Evolutionary conservation across 192 early-diverging fungal genomes (phyloP), one percentile per base, ranked within the genome.

Genomic region (Backusella tarrabulga): DNA sequence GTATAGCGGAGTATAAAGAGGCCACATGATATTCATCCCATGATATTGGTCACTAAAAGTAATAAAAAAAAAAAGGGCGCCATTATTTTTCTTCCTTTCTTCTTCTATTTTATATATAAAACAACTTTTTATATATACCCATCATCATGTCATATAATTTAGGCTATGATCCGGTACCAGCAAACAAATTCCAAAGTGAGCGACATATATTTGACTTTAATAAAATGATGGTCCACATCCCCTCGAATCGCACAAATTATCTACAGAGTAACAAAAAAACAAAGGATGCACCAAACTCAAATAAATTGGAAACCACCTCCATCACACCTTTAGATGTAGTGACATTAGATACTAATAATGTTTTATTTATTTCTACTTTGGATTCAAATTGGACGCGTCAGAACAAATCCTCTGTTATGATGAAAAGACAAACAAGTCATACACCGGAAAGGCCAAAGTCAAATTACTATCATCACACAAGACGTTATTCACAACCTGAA

Each of bases 361-460:
- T 70, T 26, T n/a, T 70, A 41, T 70, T 38, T 70, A 70, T 38
- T 70, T 40, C 38, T 41, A 70, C 68, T 1, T 23, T 35, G 34
- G 35, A 36, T 41, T 36, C 36, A 40, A 21, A 19, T 11, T 11
- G 35, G n/a, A 70, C 34, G 38, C n/a, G n/a, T 41, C 34, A 35
- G 21, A 35, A 36, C 21, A 70, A 21, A 36, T 70, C 34, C 1
- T 70, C 68, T 41, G 19, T 41, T 3, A 41, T 70, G 68, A 68
- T 68, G 67, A 68, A 36, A 21, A 68, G 67, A 34, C 29, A 35
- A 68, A 36, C 67, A 68, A 68, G 67, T 6, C 34, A 68, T 36
- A 36, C 67, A 29, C 56, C 56, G 4, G 56, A 63, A 32, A 29
- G 56, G 11, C 0, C 56, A 29, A 63, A 29, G 11, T 8, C 56